A percentile compares a stretch with the other conserved stretches of the same genome.
Evolutionary conservation across 441 rosid species (phyloP).

Genomic region (Gossypium laxum): DNA sequence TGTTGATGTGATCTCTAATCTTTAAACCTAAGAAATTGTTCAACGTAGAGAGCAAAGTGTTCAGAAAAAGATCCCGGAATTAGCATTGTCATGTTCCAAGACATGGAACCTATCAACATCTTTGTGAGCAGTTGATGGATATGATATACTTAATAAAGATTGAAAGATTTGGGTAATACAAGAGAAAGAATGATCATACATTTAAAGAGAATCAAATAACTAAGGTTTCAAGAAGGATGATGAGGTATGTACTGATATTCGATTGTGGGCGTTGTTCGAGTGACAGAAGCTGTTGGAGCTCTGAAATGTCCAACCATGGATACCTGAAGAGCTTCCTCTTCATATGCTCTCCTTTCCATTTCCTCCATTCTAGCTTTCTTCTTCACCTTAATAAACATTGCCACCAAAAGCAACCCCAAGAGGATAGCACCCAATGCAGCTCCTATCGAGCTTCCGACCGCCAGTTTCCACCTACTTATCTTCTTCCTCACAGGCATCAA

Average conservation of each 20-base stretch:
- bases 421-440: constrained; percentile 46
- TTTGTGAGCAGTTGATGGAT: neutral
- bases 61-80: constrained; percentile 1
- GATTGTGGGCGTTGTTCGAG: constrained; percentile 52
- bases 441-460: constrained; percentile 64
- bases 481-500: constrained; percentile 28
- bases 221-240: constrained; percentile 23
- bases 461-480: constrained; percentile 74
- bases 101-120: neutral
- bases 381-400: constrained; percentile 66
- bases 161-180: neutral
- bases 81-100: neutral
- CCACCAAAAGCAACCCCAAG: constrained; percentile 62
- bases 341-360: constrained; percentile 77
- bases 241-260: constrained; percentile 43
- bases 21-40: too few relatives aligned
- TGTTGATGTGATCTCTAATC: too few relatives aligned
- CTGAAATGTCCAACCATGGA: constrained; percentile 89
- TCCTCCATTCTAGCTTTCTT: constrained; percentile 77
- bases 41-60: too few relatives aligned
- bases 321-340: constrained; percentile 82
- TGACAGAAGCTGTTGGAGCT: constrained; percentile 55
- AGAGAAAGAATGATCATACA: constrained; percentile 25
- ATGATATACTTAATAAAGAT: neutral
- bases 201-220: neutral